These are phyloP conservation scores for Yamadazyma nakazawae DNA, from an alignment of 805 yeast genomes.

Conservation along the genomic window DNA sequence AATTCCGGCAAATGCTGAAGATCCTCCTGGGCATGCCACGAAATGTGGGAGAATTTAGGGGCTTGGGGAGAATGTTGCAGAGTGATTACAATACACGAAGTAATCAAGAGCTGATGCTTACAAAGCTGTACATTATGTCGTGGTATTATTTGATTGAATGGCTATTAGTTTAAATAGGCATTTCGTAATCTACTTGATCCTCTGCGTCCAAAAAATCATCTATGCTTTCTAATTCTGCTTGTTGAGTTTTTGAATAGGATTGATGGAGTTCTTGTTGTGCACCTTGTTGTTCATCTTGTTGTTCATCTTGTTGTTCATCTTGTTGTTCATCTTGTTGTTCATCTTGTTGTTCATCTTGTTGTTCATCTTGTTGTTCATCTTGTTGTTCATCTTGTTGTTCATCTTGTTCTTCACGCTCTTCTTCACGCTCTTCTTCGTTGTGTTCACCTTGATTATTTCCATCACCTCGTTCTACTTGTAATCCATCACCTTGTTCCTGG, in stretches of 20 bases:
- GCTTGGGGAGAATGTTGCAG: too few species aligned
- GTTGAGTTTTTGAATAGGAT: neutral
- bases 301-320: slow-evolving; percentile 5
- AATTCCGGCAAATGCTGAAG: neutral
- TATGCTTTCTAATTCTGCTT: slow-evolving; percentile 23
- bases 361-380: too few species aligned
- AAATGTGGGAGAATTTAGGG: too few species aligned
- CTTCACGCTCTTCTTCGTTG: slow-evolving; percentile 5
- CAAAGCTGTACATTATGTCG: too few species aligned
- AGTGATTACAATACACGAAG: neutral
- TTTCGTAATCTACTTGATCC: slow-evolving; percentile 36
- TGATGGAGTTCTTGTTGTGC: slow-evolving; percentile 1
- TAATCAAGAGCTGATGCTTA: too few species aligned
- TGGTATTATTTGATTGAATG: too few species aligned
- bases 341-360: slow-evolving; percentile 1
- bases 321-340: slow-evolving; percentile 10
- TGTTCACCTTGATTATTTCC: slow-evolving; percentile 14
- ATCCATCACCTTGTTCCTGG: neutral
- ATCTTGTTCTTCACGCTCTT: slow-evolving; percentile 4
- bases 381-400: slow-evolving; percentile 6
- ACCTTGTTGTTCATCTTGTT: slow-evolving; percentile 4
- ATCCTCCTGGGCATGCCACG: too few species aligned
- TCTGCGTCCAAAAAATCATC: slow-evolving; percentile 37
- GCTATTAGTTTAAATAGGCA: slow-evolving; percentile 10
- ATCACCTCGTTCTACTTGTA: too few species aligned